phyloP scores from a whole-genome alignment of 768 basidiomycete genomes.

The Macrocybe gigantea region DNA sequence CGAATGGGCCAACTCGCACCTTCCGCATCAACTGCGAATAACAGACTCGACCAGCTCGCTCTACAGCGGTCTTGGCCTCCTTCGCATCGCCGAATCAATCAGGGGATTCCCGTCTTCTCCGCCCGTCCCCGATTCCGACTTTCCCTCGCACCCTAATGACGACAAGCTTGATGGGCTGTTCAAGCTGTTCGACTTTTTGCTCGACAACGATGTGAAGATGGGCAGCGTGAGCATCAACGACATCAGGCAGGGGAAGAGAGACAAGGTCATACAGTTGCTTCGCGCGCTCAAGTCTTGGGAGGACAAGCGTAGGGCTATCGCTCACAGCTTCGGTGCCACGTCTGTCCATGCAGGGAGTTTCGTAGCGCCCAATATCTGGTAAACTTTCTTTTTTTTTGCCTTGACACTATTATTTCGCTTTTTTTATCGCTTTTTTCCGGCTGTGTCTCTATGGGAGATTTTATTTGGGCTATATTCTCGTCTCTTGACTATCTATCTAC shows the following conservation, averaged over 20 bases:
- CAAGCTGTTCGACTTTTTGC: constrained; percentile 83
- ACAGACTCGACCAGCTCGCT: constrained; percentile 36
- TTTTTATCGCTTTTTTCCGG: background rate
- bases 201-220: constrained; percentile 90
- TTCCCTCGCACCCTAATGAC: constrained; percentile 60
- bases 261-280: constrained; percentile 77
- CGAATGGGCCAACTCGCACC: constrained; percentile 84
- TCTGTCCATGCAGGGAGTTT: constrained; percentile 28
- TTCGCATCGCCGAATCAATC: constrained; percentile 81
- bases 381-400: background rate
- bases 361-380: constrained; percentile 20
- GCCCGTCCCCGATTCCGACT: constrained; percentile 73
- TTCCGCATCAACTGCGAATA: constrained; percentile 62
- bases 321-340: constrained; percentile 41
- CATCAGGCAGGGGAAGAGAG: constrained; percentile 72
- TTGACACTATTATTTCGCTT: background rate
- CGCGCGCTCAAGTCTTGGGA: constrained; percentile 76
- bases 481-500: no score
- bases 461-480: no score
- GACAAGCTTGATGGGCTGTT: constrained; percentile 87
- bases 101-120: constrained; percentile 61
- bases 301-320: constrained; percentile 59
- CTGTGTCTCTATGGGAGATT: background rate
- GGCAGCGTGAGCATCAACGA: constrained; percentile 93
- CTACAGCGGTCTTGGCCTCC: constrained; percentile 70